Evolutionary conservation across 768 basidiomycete species (phyloP).

Genomic region (Boletus barrowsii): DNA sequence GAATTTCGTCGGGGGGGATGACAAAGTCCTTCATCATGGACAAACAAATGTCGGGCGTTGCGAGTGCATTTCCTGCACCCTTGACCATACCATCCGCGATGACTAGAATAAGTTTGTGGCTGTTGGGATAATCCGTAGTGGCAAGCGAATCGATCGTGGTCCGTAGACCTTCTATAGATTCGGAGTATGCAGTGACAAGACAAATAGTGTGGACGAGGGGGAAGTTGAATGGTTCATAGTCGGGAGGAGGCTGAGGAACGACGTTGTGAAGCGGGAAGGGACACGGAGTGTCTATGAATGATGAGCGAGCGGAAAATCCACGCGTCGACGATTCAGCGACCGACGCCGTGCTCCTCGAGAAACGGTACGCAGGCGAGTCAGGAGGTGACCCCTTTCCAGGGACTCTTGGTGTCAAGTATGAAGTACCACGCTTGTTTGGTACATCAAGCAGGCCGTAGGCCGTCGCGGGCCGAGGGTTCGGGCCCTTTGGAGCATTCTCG

Average conservation of each 20-base stretch:
- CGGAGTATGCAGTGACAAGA: conserved; percentile 97
- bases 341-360: conserved; percentile 82
- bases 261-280: conserved; percentile 92
- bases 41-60: conserved; percentile 92
- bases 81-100: conserved; percentile 99
- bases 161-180: conserved; percentile 91
- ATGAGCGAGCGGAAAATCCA: conserved; percentile 39
- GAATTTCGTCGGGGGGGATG: conserved; percentile 76
- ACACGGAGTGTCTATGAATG: conserved; percentile 68
- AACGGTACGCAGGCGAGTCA: conserved; percentile 64
- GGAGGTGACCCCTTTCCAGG: conserved; percentile 62
- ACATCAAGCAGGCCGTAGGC: conserved; percentile 66
- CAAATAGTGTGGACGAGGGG: conserved; percentile 92
- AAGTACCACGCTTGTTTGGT: conserved; percentile 58
- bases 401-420: conserved; percentile 42
- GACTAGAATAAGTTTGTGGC: conserved; percentile 92
- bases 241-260: conserved; percentile 86
- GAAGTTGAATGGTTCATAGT: conserved; percentile 95
- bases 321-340: conserved; percentile 45
- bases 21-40: conserved; percentile 97
- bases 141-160: conserved; percentile 98
- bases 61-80: conserved; percentile 84
- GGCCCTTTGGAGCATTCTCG: conserved; percentile 54
- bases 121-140: conserved; percentile 98
- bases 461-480: conserved; percentile 54